Evolutionary conservation across 108 stramenopile genomes (phyloP).

Genomic region (Skeletonema costatum): DNA sequence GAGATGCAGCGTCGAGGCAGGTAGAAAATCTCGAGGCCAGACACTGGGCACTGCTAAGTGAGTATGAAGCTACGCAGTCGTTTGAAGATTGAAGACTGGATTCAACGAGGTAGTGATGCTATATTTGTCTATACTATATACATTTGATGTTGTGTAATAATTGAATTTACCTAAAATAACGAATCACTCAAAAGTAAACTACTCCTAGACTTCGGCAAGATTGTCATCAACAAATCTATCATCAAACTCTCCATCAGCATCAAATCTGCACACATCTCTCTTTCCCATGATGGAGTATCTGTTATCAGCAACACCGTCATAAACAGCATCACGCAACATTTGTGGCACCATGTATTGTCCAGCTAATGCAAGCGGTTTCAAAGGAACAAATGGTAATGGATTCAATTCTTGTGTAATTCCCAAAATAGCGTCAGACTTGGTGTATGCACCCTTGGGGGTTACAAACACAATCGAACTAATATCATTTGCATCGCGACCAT

Average conservation of each 20-base stretch:
- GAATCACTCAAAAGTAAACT: background rate
- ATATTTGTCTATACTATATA: background rate
- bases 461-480: constrained; percentile 81
- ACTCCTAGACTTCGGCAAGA: constrained; percentile 18
- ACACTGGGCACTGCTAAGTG: constrained; percentile 80
- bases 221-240: constrained; percentile 64
- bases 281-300: constrained; percentile 76
- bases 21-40: constrained; percentile 61
- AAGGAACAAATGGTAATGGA: constrained; percentile 53
- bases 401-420: constrained; percentile 64
- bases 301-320: constrained; percentile 82
- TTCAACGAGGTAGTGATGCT: background rate
- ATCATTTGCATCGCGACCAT: constrained; percentile 72
- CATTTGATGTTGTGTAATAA: background rate
- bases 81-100: constrained; percentile 16
- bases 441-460: constrained; percentile 54
- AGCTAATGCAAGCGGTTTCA: constrained; percentile 44
- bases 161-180: background rate
- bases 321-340: constrained; percentile 69
- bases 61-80: constrained; percentile 64
- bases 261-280: constrained; percentile 58
- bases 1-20: constrained; percentile 52
- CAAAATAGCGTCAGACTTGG: constrained; percentile 75
- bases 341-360: constrained; percentile 56
- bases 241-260: constrained; percentile 66